Evolutionary conservation across 2,329 filamentous ascomycete species (phyloP).

Genomic region (Didymella pomorum): DNA sequence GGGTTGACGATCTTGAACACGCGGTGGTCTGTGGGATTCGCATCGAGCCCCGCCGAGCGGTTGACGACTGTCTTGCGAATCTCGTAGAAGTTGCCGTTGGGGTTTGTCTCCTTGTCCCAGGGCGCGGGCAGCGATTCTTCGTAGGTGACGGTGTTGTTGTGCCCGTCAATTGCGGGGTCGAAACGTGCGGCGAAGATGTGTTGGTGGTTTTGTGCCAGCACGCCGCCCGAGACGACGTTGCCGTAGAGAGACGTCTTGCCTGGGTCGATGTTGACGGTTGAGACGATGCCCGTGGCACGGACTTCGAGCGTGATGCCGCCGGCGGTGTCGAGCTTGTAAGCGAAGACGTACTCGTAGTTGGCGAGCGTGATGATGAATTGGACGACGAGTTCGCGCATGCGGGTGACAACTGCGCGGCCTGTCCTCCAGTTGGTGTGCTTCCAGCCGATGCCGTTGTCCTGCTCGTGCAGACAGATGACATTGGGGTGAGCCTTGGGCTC

Average conservation of each 20-base stretch:
- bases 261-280: constrained; percentile 66
- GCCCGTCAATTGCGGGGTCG: constrained; percentile 69
- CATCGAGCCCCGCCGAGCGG: constrained; percentile 59
- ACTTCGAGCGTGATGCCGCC: constrained; percentile 69
- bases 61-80: constrained; percentile 60
- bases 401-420: constrained; percentile 66
- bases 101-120: constrained; percentile 64
- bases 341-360: constrained; percentile 76
- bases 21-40: constrained; percentile 63
- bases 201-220: constrained; percentile 74
- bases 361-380: constrained; percentile 74
- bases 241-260: constrained; percentile 64
- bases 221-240: constrained; percentile 69
- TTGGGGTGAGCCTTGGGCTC: constrained; percentile 64
- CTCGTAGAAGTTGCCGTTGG: constrained; percentile 68
- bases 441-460: constrained; percentile 74
- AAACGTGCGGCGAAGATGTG: constrained; percentile 68
- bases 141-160: constrained; percentile 62
- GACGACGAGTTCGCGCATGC: constrained; percentile 69
- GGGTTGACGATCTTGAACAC: constrained; percentile 64
- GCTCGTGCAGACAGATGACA: constrained; percentile 73
- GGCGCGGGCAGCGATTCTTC: constrained; percentile 63
- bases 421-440: constrained; percentile 76
- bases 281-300: constrained; percentile 72
- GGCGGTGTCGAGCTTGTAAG: constrained; percentile 69